Base-by-base conservation (phyloP, 352 stramenopile genomes). In the Globisporangium emineosum region DNA sequence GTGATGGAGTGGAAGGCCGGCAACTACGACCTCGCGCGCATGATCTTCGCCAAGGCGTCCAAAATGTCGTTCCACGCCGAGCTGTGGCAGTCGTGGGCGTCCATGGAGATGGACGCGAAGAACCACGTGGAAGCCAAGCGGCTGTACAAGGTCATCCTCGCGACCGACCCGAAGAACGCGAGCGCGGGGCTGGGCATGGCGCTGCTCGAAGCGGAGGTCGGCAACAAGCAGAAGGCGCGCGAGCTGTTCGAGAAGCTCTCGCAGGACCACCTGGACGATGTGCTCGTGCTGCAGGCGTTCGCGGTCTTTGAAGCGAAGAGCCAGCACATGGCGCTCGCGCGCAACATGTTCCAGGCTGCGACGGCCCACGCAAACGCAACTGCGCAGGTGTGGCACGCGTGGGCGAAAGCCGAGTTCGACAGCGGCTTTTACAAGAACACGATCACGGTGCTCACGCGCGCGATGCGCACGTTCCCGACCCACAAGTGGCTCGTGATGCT, bases 1-100 rank as follows among this genome's bases (percentile, higher is more conserved):
- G 85, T 88, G 49, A 96, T 96, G 87, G 87, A 96, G 69, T 96
- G 87, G 87, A 91, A 92, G 52, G 86, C 81, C 4, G 83, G 81
- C 0, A 96, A 96, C 65, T 81, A 83, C 65, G 81, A 84, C 65
- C 76, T 96, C 47, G 85, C 87, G 57, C 71, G 87, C 45, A 94
- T 93, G 82, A 94, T 96, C 65, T 96, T 94, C 65, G 69, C 69
- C 54, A 94, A 93, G 63, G 83, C 83, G 15, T 74, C 81, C 45
- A 86, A 85, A 62, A 77, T 91, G 53, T 86, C 74, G 45, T 96
- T 93, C 66, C 68, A 91, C 63, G 37, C 57, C 6, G 79, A 91
- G 61, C 58, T 96, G 5, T 96, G 82, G 83, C 88, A 88, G 64
- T 96, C 87, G 30, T 96, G 87, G 87, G 87, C 75, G 5, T 88